phyloP scores from a whole-genome alignment of 2,329 filamentous ascomycete species.

The Sordariomycetes sp. region DNA sequence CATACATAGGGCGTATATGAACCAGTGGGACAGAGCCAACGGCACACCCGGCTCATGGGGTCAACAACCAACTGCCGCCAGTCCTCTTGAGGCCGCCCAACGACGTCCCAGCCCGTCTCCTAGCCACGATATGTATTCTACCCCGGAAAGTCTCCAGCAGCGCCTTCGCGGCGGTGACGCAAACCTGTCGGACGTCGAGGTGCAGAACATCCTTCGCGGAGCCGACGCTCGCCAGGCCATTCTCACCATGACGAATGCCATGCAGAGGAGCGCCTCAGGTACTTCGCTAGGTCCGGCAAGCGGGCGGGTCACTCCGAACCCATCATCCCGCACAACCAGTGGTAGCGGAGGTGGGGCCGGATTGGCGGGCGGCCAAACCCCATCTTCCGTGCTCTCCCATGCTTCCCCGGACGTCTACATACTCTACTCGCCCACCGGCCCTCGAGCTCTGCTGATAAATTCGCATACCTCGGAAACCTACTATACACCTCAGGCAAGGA shows the following conservation, averaged over 20 bases:
- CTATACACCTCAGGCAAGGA: slow-evolving; percentile 24
- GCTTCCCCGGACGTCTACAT: slow-evolving; percentile 42
- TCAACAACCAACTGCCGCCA: neutral
- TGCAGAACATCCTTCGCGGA: slow-evolving; percentile 30
- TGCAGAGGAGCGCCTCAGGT: slow-evolving; percentile 36
- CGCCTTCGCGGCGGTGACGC: neutral
- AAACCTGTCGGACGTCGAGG: slow-evolving; percentile 25
- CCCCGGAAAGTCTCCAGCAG: neutral
- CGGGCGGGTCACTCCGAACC: slow-evolving; percentile 28
- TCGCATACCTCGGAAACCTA: slow-evolving; percentile 32
- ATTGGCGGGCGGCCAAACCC: slow-evolving; percentile 8
- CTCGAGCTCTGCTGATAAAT: slow-evolving; percentile 42
- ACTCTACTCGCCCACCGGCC: slow-evolving; percentile 45
- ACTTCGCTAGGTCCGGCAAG: slow-evolving; percentile 24
- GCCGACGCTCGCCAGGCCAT: slow-evolving; percentile 26
- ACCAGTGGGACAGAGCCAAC: slow-evolving; percentile 1
- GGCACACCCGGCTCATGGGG: neutral
- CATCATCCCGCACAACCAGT: slow-evolving; percentile 1
- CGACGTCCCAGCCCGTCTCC: neutral
- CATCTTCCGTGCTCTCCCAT: slow-evolving; percentile 9
- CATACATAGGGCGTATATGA: slow-evolving; percentile 1
- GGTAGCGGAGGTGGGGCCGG: slow-evolving; percentile 11
- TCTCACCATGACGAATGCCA: slow-evolving; percentile 26
- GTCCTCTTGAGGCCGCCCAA: neutral
- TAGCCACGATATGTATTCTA: neutral